Conservation (phyloP, 139 green algal species). For the Eudorina sp. region DNA sequence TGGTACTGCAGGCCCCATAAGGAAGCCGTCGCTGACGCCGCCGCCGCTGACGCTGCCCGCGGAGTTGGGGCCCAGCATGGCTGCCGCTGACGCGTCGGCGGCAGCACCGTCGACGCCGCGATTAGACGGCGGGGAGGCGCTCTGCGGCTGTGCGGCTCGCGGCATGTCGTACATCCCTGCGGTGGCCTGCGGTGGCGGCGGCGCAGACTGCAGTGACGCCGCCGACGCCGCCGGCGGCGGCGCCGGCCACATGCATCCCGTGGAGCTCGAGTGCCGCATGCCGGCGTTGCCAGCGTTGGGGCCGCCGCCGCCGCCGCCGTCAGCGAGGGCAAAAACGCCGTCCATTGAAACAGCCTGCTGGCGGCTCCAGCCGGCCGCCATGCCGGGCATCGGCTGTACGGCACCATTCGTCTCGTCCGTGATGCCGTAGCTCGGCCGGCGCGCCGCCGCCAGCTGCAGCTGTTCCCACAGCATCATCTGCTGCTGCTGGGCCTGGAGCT, state of each 20-base stretch:
- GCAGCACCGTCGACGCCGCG: background rate
- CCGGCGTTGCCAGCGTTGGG: background rate
- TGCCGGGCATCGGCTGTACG: background rate
- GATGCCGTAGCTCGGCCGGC: background rate
- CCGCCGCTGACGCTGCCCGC: background rate
- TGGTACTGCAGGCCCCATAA: background rate
- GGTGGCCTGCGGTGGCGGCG: background rate
- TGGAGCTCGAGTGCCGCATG: background rate
- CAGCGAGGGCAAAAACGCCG: background rate
- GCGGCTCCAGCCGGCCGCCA: background rate
- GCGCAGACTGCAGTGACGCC: no score
- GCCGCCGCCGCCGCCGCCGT: background rate
- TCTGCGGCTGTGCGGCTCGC: background rate
- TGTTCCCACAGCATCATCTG: background rate
- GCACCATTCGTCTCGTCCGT: constrained; percentile 25
- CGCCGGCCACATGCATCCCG: background rate
- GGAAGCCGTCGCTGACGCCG: background rate
- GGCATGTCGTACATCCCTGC: background rate
- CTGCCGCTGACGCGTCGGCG: no score
- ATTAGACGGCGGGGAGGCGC: background rate
- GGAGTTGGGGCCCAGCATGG: background rate
- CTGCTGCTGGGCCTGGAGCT: background rate
- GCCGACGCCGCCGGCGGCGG: background rate
- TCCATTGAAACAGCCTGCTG: background rate
- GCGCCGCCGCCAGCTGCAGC: background rate